A percentile compares a stretch with the other conserved stretches of the same genome.
Conservation (phyloP, 2,329 filamentous ascomycete species). For the Penicillium sp. region DNA sequence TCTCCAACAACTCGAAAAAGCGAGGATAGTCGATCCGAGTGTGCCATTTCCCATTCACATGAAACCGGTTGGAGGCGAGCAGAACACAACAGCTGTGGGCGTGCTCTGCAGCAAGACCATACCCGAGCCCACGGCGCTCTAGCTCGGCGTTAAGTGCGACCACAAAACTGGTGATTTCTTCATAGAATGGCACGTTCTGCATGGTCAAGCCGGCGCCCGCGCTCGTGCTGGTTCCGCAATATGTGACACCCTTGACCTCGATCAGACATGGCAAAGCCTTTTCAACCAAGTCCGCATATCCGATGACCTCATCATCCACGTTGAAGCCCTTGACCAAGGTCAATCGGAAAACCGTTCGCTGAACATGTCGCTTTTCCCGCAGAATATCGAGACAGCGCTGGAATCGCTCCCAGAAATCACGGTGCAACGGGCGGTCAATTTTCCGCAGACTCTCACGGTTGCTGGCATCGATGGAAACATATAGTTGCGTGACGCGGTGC, state of each 20-base stretch:
- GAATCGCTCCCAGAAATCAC: conserved; percentile 98
- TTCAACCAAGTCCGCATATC: conserved; percentile 87
- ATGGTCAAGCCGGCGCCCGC: conserved; percentile 87
- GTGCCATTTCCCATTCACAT: conserved; percentile 77
- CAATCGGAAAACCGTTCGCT: conserved; percentile 90
- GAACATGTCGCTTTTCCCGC: conserved; percentile 75
- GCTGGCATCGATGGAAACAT: conserved; percentile 92
- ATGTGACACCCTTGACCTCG: conserved; percentile 95
- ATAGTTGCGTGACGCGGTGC: conserved; percentile 87
- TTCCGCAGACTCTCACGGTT: conserved; percentile 83
- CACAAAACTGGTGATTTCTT: conserved; percentile 83
- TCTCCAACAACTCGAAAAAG: conserved; percentile 83
- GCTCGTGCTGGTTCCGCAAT: conserved; percentile 86
- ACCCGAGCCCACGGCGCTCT: conserved; percentile 67
- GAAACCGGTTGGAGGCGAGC: conserved; percentile 79
- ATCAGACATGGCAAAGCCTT: conserved; percentile 86
- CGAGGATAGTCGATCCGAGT: conserved; percentile 86
- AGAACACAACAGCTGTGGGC: conserved; percentile 92
- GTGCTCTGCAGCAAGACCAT: conserved; percentile 93
- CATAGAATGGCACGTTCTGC: conserved; percentile 96
- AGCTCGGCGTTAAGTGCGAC: conserved; percentile 70
- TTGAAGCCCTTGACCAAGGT: conserved; percentile 99
- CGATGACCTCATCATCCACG: conserved; percentile 85
- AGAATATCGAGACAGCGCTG: conserved; percentile 87
- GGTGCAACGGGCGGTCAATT: conserved; percentile 88